A percentile compares a stretch with the other conserved stretches of the same genome.
These are phyloP conservation scores for Eucalyptus tenuipes DNA, from an alignment of 345 rosid species.

Conservation along the genomic window DNA sequence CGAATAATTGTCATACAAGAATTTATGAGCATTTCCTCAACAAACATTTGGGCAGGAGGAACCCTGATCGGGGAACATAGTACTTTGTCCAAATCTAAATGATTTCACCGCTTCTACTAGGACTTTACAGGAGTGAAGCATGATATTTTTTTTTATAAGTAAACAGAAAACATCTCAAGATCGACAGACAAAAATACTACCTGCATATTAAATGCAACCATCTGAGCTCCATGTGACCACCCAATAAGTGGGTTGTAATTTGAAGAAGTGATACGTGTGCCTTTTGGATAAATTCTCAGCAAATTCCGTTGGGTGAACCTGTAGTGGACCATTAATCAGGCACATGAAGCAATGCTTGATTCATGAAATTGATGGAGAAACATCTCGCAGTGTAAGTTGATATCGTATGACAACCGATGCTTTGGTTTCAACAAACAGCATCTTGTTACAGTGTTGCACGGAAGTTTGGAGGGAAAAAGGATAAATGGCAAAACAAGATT, in stretches of 20 bases:
- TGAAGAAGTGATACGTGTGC: constrained; percentile 75
- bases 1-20: not conserved
- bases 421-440: not conserved
- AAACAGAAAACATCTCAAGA: not conserved
- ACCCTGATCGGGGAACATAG: not conserved
- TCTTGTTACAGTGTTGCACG: not conserved
- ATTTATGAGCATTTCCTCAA: not conserved
- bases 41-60: not conserved
- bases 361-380: not conserved
- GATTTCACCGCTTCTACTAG: not conserved
- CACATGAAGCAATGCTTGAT: not conserved
- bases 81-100: not conserved
- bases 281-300: constrained; percentile 80
- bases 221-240: constrained; percentile 98
- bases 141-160: not conserved
- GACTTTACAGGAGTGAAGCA: not conserved
- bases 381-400: not conserved
- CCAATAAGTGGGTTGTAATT: constrained; percentile 83
- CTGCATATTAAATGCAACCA: constrained; percentile 99
- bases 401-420: not conserved
- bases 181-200: constrained; percentile 7
- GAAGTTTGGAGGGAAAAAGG: not conserved
- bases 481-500: not conserved
- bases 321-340: not conserved
- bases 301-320: constrained; percentile 43